These are phyloP conservation scores for Camptophora hylomeconis DNA, from an alignment of 2,329 filamentous ascomycete species.

Conservation along the genomic window DNA sequence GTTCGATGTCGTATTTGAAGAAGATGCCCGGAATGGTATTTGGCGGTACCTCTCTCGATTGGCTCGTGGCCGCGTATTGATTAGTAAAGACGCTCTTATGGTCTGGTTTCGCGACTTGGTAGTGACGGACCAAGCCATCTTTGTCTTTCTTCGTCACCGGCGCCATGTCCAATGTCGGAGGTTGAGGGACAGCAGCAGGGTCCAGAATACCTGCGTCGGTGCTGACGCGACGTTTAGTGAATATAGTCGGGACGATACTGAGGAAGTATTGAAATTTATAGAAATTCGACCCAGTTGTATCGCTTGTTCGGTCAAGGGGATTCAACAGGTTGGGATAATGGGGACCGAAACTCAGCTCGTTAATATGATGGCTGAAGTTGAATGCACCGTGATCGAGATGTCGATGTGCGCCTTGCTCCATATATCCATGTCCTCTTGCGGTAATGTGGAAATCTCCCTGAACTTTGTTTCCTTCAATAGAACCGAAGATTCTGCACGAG, in stretches of 20 bases:
- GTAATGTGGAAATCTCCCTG: slow-evolving; percentile 98
- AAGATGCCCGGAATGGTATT: slow-evolving; percentile 75
- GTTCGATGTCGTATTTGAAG: slow-evolving; percentile 98
- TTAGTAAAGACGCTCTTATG: slow-evolving; percentile 69
- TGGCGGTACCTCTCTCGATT: slow-evolving; percentile 59
- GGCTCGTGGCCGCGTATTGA: slow-evolving; percentile 93
- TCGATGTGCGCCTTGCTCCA: slow-evolving; percentile 48
- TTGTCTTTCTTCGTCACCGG: slow-evolving; percentile 22
- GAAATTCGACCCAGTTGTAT: slow-evolving; percentile 62
- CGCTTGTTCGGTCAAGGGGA: slow-evolving; percentile 83
- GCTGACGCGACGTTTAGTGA: slow-evolving; percentile 45
- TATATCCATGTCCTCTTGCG: slow-evolving; percentile 87
- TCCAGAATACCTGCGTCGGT: slow-evolving; percentile 25
- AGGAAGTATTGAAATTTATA: slow-evolving; percentile 98
- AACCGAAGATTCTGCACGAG: slow-evolving; percentile 81
- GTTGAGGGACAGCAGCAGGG: slow-evolving; percentile 24
- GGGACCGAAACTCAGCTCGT: slow-evolving; percentile 91
- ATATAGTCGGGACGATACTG: slow-evolving; percentile 86
- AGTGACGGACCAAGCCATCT: slow-evolving; percentile 13
- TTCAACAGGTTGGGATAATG: slow-evolving; percentile 91
- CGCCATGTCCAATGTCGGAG: slow-evolving; percentile 22
- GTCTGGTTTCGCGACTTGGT: slow-evolving; percentile 1
- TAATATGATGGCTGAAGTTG: slow-evolving; percentile 96
- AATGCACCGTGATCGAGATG: slow-evolving; percentile 84
- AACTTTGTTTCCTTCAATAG: slow-evolving; percentile 85